phyloP scores from a whole-genome alignment of 768 basidiomycete species.

The Megacollybia marginata region DNA sequence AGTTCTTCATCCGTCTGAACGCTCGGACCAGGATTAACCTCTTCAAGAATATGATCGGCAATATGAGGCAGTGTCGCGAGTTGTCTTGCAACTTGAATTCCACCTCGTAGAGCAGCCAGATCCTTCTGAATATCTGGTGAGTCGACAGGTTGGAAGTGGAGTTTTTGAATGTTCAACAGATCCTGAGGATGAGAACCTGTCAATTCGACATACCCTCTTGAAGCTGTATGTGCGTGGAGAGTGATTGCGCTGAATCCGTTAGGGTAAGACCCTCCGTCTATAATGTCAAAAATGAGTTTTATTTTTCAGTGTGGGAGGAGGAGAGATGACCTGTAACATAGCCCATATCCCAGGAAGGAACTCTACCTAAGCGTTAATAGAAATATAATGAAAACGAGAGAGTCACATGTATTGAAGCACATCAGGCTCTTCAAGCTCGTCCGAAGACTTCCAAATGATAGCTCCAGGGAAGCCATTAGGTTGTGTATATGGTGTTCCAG shows the following conservation, averaged over 20 bases:
- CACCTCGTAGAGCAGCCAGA: slow-evolving; percentile 18
- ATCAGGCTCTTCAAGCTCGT: slow-evolving; percentile 15
- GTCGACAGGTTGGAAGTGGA: slow-evolving; percentile 18
- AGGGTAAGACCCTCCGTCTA: neutral
- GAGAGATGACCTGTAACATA: neutral
- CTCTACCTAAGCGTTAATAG: slow-evolving; percentile 12
- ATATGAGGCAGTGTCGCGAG: slow-evolving; percentile 12
- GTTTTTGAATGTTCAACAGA: slow-evolving; percentile 19
- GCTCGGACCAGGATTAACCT: slow-evolving; percentile 14
- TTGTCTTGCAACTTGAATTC: slow-evolving; percentile 14
- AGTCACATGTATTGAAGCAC: slow-evolving; percentile 17
- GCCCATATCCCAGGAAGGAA: too few relatives aligned
- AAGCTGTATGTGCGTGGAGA: slow-evolving; percentile 16
- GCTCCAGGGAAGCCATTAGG: slow-evolving; percentile 16
- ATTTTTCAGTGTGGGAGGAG: slow-evolving; percentile 15
- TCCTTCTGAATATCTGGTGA: slow-evolving; percentile 10
- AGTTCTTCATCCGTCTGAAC: slow-evolving; percentile 15
- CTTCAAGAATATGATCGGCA: slow-evolving; percentile 7
- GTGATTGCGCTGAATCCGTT: neutral
- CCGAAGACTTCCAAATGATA: slow-evolving; percentile 16
- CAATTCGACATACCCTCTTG: slow-evolving; percentile 20
- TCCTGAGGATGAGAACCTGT: slow-evolving; percentile 25
- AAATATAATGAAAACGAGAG: neutral
- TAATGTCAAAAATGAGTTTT: slow-evolving; percentile 10
- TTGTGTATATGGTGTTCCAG: slow-evolving; percentile 16